A percentile compares a stretch with the other conserved stretches of the same genome.
phyloP scores from a whole-genome alignment of 495 filamentous ascomycete genomes.

The Neurospora pannonica region DNA sequence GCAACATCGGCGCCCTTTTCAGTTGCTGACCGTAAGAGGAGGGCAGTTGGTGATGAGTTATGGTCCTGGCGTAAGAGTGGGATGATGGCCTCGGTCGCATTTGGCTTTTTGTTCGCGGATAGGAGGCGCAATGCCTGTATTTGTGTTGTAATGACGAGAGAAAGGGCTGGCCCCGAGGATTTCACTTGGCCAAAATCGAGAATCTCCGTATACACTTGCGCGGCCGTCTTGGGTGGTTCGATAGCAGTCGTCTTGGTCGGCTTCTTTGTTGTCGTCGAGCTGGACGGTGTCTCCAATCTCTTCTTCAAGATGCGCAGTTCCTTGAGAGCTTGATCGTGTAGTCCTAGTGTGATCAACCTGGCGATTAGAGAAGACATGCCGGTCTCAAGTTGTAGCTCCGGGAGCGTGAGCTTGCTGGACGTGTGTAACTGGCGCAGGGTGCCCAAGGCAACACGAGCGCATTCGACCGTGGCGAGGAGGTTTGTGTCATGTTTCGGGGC shows the following conservation, averaged over 20 bases:
- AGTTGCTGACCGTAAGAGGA: conserved; percentile 48
- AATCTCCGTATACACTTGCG: conserved; percentile 49
- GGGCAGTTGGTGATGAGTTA: conserved; percentile 53
- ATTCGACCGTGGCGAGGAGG: conserved; percentile 53
- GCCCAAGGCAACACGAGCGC: conserved; percentile 63
- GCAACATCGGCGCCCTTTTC: conserved; percentile 33
- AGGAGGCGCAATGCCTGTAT: conserved; percentile 43
- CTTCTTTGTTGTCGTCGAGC: conserved; percentile 19
- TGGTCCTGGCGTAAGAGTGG: conserved; percentile 33
- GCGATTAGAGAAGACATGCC: conserved; percentile 69
- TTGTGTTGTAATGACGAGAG: conserved; percentile 43
- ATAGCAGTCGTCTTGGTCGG: conserved; percentile 9
- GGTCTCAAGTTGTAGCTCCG: conserved; percentile 69
- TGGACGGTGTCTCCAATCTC: conserved; percentile 40
- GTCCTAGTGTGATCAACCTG: conserved; percentile 60
- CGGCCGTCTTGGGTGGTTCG: conserved; percentile 21
- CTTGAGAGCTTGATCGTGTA: conserved; percentile 67
- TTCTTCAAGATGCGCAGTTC: conserved; percentile 64
- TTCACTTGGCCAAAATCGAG: conserved; percentile 45
- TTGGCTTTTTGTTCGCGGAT: conserved; percentile 37
- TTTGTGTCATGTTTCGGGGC: conserved; percentile 19
- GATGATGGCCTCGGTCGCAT: conserved; percentile 42
- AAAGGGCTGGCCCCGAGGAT: conserved; percentile 29
- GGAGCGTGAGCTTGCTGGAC: conserved; percentile 35
- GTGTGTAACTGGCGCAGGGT: conserved; percentile 54